Percentiles rank a stretch among this genome's conserved stretches.
phyloP scores from a whole-genome alignment of 2,329 filamentous ascomycete genomes.

The Cryphonectria parasitica region DNA sequence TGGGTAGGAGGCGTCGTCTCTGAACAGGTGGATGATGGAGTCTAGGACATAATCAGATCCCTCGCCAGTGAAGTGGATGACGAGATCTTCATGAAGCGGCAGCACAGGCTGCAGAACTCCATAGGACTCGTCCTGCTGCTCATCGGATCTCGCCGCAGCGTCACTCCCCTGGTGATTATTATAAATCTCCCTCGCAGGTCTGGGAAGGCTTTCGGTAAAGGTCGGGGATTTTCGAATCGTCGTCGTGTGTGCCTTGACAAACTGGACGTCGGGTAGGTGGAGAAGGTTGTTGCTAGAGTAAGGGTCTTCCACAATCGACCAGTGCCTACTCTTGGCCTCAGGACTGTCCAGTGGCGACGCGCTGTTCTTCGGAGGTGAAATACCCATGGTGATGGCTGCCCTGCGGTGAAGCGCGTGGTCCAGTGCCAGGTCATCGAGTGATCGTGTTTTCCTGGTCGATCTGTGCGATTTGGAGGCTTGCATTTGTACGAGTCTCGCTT shows the following conservation, averaged over 20 bases:
- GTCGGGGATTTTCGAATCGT: conserved; percentile 37
- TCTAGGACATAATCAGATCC: conserved; percentile 48
- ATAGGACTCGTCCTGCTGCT: conserved; percentile 29
- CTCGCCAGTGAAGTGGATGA: conserved; percentile 57
- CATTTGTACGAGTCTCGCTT: conserved; percentile 46
- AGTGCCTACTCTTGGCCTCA: conserved; percentile 25
- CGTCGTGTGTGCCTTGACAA: conserved; percentile 37
- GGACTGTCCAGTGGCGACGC: conserved; percentile 13
- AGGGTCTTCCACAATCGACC: conserved; percentile 25
- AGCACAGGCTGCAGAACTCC: conserved; percentile 49
- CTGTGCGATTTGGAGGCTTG: conserved; percentile 34
- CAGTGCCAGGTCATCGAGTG: conserved; percentile 38
- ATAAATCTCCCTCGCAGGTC: conserved; percentile 36
- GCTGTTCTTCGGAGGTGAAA: background rate
- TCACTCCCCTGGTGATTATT: conserved; percentile 48
- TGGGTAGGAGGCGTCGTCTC: conserved; percentile 43
- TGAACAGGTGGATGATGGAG: conserved; percentile 52
- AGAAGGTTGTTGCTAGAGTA: conserved; percentile 24
- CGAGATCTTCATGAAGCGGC: conserved; percentile 58
- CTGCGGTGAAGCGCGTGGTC: conserved; percentile 13
- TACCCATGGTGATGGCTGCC: background rate
- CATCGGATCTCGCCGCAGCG: conserved; percentile 33
- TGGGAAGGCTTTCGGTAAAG: background rate
- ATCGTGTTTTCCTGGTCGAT: conserved; percentile 40
- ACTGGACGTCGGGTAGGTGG: conserved; percentile 34